phyloP scores from a whole-genome alignment of 768 basidiomycete species.

The Coprinopsis sp. region DNA sequence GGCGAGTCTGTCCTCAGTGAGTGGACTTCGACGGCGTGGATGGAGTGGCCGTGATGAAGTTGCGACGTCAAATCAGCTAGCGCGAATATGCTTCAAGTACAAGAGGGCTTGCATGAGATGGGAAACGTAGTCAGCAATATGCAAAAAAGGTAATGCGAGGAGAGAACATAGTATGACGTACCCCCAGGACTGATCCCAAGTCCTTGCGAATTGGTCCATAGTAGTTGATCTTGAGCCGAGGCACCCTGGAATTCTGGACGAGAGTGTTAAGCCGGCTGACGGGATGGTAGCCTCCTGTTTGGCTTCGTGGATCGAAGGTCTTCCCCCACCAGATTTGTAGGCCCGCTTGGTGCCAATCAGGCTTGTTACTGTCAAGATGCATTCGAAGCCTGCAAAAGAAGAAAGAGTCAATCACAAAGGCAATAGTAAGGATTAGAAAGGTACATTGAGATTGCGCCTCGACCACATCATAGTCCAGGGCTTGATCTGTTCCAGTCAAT shows the following conservation, averaged over 20 bases:
- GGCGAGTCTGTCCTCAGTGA: too few species aligned
- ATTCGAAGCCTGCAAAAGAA: background rate
- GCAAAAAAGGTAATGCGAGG: too few species aligned
- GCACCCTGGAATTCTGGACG: slow-evolving; percentile 50
- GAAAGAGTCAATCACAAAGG: background rate
- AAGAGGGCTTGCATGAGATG: too few species aligned
- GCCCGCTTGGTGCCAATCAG: background rate
- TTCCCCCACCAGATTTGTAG: too few species aligned
- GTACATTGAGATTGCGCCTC: background rate
- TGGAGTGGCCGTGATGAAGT: too few species aligned
- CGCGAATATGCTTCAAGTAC: too few species aligned
- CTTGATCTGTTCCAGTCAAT: background rate
- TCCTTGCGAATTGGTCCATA: slow-evolving; percentile 37
- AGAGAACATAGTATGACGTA: slow-evolving; percentile 15
- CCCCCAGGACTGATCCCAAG: slow-evolving; percentile 28
- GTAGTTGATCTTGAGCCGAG: slow-evolving; percentile 38
- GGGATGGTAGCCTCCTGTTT: too few species aligned
- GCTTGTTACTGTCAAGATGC: background rate
- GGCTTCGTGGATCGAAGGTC: too few species aligned
- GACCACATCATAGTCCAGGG: background rate
- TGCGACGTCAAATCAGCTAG: too few species aligned
- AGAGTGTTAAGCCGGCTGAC: slow-evolving; percentile 48
- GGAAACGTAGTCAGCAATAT: too few species aligned
- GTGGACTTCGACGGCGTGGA: too few species aligned
- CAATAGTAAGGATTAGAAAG: background rate